Conservation (phyloP, 2,329 filamentous ascomycete species). For the Anthostomella pinea region DNA sequence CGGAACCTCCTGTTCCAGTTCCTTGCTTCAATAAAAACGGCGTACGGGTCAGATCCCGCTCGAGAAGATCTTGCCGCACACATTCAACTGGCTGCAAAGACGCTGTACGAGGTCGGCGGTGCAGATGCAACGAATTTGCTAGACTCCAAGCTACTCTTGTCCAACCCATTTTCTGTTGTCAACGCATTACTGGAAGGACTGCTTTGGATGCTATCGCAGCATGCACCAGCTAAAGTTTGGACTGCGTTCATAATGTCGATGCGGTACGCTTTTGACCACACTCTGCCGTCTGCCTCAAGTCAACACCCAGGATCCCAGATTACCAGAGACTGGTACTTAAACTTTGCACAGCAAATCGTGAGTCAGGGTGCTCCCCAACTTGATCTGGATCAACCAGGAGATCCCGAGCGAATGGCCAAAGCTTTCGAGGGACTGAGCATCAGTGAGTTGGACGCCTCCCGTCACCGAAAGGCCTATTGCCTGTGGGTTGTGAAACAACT, state of each 20-base stretch:
- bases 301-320: constrained; percentile 10
- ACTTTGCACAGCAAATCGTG: constrained; percentile 12
- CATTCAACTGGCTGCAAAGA: constrained; percentile 38
- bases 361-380: constrained; percentile 11
- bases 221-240: constrained; percentile 20
- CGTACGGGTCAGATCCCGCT: constrained; percentile 18
- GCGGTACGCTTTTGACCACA: constrained; percentile 19
- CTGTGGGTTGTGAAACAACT: constrained; percentile 28
- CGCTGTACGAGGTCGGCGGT: constrained; percentile 49
- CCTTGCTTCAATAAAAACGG: constrained; percentile 23
- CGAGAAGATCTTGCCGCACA: constrained; percentile 16
- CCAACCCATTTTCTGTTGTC: constrained; percentile 41
- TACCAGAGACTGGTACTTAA: constrained; percentile 20
- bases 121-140: constrained; percentile 42
- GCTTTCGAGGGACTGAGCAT: constrained; percentile 9
- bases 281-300: constrained; percentile 11
- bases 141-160: constrained; percentile 27
- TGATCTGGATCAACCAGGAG: constrained; percentile 13
- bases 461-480: constrained; percentile 24
- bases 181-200: constrained; percentile 31
- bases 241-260: constrained; percentile 29
- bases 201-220: constrained; percentile 20
- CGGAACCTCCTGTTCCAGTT: constrained; percentile 28
- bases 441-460: constrained; percentile 4
- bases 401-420: constrained; percentile 4